phyloP scores from a whole-genome alignment of 225 moss, liverwort and hornwort genomes.

The Climacium dendroides region DNA sequence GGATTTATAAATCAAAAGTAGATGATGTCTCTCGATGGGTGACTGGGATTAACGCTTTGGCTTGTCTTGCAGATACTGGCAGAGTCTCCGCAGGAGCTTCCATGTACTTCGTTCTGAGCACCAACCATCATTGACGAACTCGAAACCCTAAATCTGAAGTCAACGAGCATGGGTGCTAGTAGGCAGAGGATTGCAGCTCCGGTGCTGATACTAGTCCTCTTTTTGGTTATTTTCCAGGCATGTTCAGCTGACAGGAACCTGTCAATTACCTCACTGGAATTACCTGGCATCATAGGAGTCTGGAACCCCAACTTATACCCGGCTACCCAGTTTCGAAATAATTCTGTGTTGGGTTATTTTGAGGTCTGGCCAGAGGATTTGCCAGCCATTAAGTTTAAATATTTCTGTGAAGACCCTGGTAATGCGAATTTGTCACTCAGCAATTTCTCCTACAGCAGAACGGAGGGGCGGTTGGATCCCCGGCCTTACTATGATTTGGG shows the following conservation, averaged over 20 bases:
- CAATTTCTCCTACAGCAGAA: slow-evolving; percentile 8
- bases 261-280: neutral
- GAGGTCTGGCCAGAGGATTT: slow-evolving; percentile 17
- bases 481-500: slow-evolving; percentile 32
- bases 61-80: neutral
- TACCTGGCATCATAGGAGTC: slow-evolving; percentile 9
- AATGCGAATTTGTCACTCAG: neutral
- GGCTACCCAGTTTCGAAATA: neutral
- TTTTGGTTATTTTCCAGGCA: neutral
- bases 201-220: neutral
- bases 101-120: neutral
- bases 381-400: neutral
- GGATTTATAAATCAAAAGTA: neutral
- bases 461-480: slow-evolving; percentile 14
- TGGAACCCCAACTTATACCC: neutral
- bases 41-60: neutral
- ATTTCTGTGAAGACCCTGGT: slow-evolving; percentile 15
- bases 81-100: neutral
- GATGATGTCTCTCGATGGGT: neutral
- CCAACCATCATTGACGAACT: neutral
- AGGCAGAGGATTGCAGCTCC: neutral
- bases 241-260: neutral
- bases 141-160: neutral
- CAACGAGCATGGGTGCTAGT: neutral
- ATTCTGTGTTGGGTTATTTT: slow-evolving; percentile 1